Conservation (phyloP, 2,329 filamentous ascomycete species). For the Metarhizium guizhouense region DNA sequence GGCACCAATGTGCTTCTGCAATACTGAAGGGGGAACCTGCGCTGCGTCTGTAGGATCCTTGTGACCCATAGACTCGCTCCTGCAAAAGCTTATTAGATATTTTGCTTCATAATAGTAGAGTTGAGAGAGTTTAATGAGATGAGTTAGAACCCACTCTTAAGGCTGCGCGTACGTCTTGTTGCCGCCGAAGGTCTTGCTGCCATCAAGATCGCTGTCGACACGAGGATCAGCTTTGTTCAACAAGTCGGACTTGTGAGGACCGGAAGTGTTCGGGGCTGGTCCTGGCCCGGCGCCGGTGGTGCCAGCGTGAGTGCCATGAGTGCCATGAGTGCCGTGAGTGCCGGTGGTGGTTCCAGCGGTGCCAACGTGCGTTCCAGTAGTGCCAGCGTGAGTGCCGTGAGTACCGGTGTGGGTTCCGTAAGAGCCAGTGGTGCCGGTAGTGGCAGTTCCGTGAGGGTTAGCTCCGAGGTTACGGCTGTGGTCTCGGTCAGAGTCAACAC, state of each 20-base stretch:
- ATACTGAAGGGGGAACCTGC: slow-evolving; percentile 46
- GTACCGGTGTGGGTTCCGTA: slow-evolving; percentile 12
- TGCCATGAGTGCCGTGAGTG: background rate
- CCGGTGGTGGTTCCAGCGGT: background rate
- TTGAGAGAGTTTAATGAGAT: background rate
- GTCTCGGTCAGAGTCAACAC: slow-evolving; percentile 45
- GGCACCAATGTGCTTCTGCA: slow-evolving; percentile 37
- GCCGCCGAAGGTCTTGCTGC: slow-evolving; percentile 43
- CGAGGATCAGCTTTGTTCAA: slow-evolving; percentile 47
- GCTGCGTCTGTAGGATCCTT: slow-evolving; percentile 46
- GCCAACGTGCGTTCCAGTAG: background rate
- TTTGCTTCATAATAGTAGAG: background rate
- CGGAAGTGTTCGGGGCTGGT: slow-evolving; percentile 25
- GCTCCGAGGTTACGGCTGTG: slow-evolving; percentile 19
- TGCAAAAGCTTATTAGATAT: background rate
- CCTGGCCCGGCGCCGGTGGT: slow-evolving; percentile 15
- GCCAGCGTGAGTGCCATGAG: background rate
- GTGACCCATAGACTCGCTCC: slow-evolving; percentile 3
- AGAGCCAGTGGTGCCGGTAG: slow-evolving; percentile 5
- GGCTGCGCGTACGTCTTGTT: slow-evolving; percentile 37
- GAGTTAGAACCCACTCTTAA: slow-evolving; percentile 20
- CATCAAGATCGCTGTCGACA: slow-evolving; percentile 47
- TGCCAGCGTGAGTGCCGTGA: background rate
- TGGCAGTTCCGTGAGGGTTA: slow-evolving; percentile 16
- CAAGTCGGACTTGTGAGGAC: slow-evolving; percentile 40